Percentiles rank a stretch among this genome's conserved stretches.
These are phyloP conservation scores for Prunus mongolica DNA, from an alignment of 306 rosid genomes.

Conservation along the genomic window DNA sequence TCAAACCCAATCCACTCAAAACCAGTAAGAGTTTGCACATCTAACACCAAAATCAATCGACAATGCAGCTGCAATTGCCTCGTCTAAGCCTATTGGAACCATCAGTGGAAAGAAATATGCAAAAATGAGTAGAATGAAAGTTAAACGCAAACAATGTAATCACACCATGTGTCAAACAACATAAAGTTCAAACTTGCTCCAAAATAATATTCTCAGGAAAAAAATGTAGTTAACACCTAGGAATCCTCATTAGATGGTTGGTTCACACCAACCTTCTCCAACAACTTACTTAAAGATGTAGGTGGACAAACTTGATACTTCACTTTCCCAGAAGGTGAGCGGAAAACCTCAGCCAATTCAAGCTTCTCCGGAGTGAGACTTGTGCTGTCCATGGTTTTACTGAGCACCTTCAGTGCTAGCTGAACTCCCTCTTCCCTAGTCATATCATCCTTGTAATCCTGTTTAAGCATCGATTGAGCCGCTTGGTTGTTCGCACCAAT, in stretches of 20 bases:
- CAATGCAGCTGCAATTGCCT: background rate
- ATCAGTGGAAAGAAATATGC: background rate
- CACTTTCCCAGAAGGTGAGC: slow-evolving; percentile 35
- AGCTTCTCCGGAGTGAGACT: slow-evolving; percentile 44
- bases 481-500: slow-evolving; percentile 44
- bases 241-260: slow-evolving; percentile 34
- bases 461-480: slow-evolving; percentile 40
- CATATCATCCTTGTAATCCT: slow-evolving; percentile 36
- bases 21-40: background rate
- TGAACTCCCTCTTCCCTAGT: slow-evolving; percentile 39
- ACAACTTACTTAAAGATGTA: slow-evolving; percentile 26
- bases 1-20: background rate
- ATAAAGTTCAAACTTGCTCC: background rate
- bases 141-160: background rate
- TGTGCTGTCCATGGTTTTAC: slow-evolving; percentile 50
- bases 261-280: slow-evolving; percentile 36
- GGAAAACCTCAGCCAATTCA: slow-evolving; percentile 39
- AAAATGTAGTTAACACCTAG: background rate
- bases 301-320: slow-evolving; percentile 43
- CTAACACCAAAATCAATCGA: background rate
- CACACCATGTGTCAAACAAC: background rate
- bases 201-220: background rate
- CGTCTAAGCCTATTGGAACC: background rate
- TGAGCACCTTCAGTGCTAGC: slow-evolving; percentile 43
- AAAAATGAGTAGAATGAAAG: background rate